These are phyloP conservation scores for Hypoxylon lenormandii DNA, from an alignment of 495 filamentous ascomycete species.

Conservation along the genomic window DNA sequence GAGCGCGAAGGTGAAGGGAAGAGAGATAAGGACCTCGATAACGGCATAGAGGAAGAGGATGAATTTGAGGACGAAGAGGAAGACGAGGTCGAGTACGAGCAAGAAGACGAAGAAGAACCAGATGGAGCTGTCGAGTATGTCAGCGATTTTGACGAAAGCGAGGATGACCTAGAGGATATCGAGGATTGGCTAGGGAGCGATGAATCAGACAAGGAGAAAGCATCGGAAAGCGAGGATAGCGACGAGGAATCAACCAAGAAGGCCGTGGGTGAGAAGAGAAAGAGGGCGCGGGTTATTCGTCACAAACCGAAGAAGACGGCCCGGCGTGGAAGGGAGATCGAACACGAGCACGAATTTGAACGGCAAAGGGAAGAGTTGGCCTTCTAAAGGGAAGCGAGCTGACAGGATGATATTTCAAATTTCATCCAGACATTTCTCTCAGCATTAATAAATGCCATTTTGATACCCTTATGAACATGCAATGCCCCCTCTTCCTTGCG, in stretches of 20 bases:
- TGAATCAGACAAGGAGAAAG: slow-evolving; percentile 62
- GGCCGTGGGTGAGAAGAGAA: slow-evolving; percentile 72
- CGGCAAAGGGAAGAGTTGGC: slow-evolving; percentile 54
- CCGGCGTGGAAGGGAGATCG: slow-evolving; percentile 71
- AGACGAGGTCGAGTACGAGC: slow-evolving; percentile 75
- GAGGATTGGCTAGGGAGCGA: slow-evolving; percentile 65
- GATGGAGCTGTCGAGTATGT: slow-evolving; percentile 90
- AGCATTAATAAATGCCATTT: slow-evolving; percentile 4
- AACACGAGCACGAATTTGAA: slow-evolving; percentile 74
- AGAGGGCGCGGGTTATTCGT: slow-evolving; percentile 68
- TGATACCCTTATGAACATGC: slow-evolving; percentile 32
- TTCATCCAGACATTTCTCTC: slow-evolving; percentile 1
- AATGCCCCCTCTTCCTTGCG: not conserved
- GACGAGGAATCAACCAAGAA: slow-evolving; percentile 64
- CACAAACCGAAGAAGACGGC: slow-evolving; percentile 73
- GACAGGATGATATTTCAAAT: not conserved
- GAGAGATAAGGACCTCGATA: slow-evolving; percentile 87
- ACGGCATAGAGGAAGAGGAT: slow-evolving; percentile 84
- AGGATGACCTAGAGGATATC: slow-evolving; percentile 64
- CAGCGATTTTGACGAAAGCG: slow-evolving; percentile 66
- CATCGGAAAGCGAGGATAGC: slow-evolving; percentile 61
- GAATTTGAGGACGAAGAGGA: slow-evolving; percentile 74
- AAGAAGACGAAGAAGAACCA: slow-evolving; percentile 69
- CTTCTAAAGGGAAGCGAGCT: slow-evolving; percentile 50
- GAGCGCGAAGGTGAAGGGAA: slow-evolving; percentile 85